These are phyloP conservation scores for Chaetomiaceae sp. DNA, from an alignment of 2,329 filamentous ascomycete genomes.

Conservation along the genomic window DNA sequence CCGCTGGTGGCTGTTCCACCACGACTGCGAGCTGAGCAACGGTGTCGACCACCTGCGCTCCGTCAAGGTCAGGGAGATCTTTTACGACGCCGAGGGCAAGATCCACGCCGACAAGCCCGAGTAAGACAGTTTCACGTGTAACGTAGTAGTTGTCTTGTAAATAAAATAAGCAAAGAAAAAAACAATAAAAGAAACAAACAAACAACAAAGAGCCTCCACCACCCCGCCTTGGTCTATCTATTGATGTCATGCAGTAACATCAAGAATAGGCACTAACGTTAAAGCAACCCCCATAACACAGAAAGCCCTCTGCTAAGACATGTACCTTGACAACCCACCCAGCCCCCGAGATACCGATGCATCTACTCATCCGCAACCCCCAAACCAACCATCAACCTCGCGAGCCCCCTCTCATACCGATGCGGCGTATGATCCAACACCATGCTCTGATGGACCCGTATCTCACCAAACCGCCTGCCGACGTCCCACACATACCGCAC, in stretches of 20 bases:
- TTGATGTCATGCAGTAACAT: too few relatives aligned
- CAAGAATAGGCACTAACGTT: too few relatives aligned
- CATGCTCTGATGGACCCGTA: slow-evolving; percentile 69
- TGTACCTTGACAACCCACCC: too few relatives aligned
- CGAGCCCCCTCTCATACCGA: slow-evolving; percentile 65
- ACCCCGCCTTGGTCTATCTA: too few relatives aligned
- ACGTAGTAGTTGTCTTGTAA: neutral
- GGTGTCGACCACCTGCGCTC: slow-evolving; percentile 67
- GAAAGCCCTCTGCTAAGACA: too few relatives aligned
- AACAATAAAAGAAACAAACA: too few relatives aligned
- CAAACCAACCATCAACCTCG: slow-evolving; percentile 51
- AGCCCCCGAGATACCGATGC: too few relatives aligned
- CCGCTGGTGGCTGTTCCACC: slow-evolving; percentile 71
- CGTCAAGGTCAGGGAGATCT: slow-evolving; percentile 71
- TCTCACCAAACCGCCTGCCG: slow-evolving; percentile 63
- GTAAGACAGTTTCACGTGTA: slow-evolving; percentile 8
- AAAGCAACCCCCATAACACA: too few relatives aligned
- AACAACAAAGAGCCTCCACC: too few relatives aligned
- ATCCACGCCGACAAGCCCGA: slow-evolving; percentile 45
- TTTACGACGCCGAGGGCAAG: slow-evolving; percentile 61
- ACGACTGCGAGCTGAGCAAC: slow-evolving; percentile 64
- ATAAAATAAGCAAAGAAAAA: slow-evolving; percentile 2
- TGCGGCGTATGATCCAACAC: slow-evolving; percentile 71
- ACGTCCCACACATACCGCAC: slow-evolving; percentile 68
- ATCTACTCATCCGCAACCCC: neutral